Percentiles rank a stretch among this genome's conserved stretches.
phyloP scores from a whole-genome alignment of 495 filamentous ascomycete genomes.

The Trichocladium antarcticum region DNA sequence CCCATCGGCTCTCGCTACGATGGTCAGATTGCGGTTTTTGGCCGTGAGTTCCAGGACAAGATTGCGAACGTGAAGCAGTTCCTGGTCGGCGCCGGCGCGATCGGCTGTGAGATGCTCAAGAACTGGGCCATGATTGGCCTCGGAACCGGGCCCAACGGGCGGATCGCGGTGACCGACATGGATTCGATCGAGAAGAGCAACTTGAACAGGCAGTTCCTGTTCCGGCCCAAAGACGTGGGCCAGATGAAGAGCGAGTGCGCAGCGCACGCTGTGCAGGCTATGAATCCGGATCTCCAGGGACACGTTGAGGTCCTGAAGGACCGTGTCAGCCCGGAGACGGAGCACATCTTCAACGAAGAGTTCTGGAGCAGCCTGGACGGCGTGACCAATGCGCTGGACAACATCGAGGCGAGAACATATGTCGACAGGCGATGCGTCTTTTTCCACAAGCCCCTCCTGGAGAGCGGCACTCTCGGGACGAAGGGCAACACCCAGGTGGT shows the following conservation, averaged over 20 bases:
- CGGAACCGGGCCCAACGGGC: conserved; percentile 75
- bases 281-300: conserved; percentile 86
- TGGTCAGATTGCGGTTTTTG: conserved; percentile 94
- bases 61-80: conserved; percentile 80
- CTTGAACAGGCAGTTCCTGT: conserved; percentile 94
- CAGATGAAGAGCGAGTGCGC: conserved; percentile 96
- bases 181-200: conserved; percentile 99
- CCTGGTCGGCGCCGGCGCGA: conserved; percentile 92
- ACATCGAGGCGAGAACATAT: conserved; percentile 94
- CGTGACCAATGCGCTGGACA: conserved; percentile 95
- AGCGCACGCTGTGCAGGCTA: conserved; percentile 71
- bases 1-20: conserved; percentile 80
- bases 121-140: conserved; percentile 99
- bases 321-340: conserved; percentile 83
- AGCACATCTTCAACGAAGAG: conserved; percentile 86
- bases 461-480: conserved; percentile 93
- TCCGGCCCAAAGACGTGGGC: conserved; percentile 88
- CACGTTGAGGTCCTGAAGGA: conserved; percentile 80
- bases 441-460: conserved; percentile 92
- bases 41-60: conserved; percentile 87
- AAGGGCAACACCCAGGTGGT: conserved; percentile 98
- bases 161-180: conserved; percentile 90
- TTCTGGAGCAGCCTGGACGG: conserved; percentile 90
- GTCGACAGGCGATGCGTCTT: conserved; percentile 97
- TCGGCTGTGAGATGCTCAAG: conserved; percentile 98